Evolutionary conservation across 169 alveolate genomes (phyloP), one percentile per base, ranked within the genome.

Genomic region (Plasmodium gaboni): DNA sequence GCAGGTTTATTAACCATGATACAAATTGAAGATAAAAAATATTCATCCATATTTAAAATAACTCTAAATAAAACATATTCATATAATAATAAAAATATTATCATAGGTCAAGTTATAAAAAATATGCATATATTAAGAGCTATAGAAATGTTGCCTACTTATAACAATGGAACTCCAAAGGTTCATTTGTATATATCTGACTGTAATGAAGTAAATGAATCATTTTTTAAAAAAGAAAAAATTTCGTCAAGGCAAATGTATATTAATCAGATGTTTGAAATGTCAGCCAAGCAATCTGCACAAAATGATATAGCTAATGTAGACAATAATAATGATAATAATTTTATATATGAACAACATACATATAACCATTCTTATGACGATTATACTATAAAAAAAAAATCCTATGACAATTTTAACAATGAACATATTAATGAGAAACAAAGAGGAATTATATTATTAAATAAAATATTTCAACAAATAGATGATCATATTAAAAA

Each of bases 91-190:
- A 80, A 68, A 68, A 65, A 80, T 53, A 67, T 70, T 5, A 42
- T 80, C 17, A 80, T 80, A 9, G 90, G 90, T 0, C 7, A 80
- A 17, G 90, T 80, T 15, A 71, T 80, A 13, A 68, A 67, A 48
- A 80, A 80, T 9, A 80, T 80, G 90, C 90, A 80, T 57, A 67
- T 80, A 8, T 8, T 80, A 15, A 67, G 90, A 59, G 90, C 90
- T 5, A 65, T 80, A 17, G 90, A 80, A 60, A 7, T 80, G 2
- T 32, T 80, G 1, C 90, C 90, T 1, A 80, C 69, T 1, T 50
- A 42, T 53, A 67, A 1, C 8, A 15, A 67, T 15, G 67, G 13
- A 10, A 24, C 26, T 1, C 90, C 90, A 1, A 80, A 80, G 12
- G n/a, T 67, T 5, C 17, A 60, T 9, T 50, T 80, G 1, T 80